These are phyloP conservation scores for Chaetoceros muelleri DNA, from an alignment of 108 stramenopile species.

Conservation along the genomic window DNA sequence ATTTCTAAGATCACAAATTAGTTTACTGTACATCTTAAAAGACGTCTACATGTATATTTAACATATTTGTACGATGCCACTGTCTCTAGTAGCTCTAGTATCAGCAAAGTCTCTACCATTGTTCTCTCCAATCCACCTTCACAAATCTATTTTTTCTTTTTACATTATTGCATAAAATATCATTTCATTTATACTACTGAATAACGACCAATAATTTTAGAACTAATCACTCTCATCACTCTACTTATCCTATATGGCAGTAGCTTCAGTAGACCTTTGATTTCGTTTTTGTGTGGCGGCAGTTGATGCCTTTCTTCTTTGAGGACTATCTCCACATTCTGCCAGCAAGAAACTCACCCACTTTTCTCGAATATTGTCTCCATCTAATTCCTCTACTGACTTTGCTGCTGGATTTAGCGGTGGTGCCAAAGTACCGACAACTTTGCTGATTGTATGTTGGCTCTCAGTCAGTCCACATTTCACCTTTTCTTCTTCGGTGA, in stretches of 20 bases:
- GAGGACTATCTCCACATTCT: slow-evolving; percentile 55
- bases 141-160: too few species aligned
- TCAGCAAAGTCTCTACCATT: too few species aligned
- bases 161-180: too few species aligned
- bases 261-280: neutral
- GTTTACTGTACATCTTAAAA: too few species aligned
- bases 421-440: slow-evolving; percentile 54
- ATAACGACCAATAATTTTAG: too few species aligned
- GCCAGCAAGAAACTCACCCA: slow-evolving; percentile 77
- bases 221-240: too few species aligned
- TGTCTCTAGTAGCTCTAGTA: too few species aligned
- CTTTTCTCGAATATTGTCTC: slow-evolving; percentile 78
- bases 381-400: slow-evolving; percentile 65
- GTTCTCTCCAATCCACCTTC: too few species aligned
- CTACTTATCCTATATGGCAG: neutral
- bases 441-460: slow-evolving; percentile 17
- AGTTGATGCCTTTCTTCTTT: neutral
- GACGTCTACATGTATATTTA: too few species aligned
- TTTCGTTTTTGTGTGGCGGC: neutral
- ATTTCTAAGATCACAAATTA: too few species aligned
- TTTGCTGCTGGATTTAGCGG: slow-evolving; percentile 68
- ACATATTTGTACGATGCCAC: too few species aligned
- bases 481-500: slow-evolving; percentile 79
- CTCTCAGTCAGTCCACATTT: slow-evolving; percentile 51
- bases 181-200: too few species aligned